A percentile compares a stretch with the other conserved stretches of the same genome.
Evolutionary conservation across 257 asterid genomes (phyloP).

Genomic region (Dorcoceras hygrometricum): DNA sequence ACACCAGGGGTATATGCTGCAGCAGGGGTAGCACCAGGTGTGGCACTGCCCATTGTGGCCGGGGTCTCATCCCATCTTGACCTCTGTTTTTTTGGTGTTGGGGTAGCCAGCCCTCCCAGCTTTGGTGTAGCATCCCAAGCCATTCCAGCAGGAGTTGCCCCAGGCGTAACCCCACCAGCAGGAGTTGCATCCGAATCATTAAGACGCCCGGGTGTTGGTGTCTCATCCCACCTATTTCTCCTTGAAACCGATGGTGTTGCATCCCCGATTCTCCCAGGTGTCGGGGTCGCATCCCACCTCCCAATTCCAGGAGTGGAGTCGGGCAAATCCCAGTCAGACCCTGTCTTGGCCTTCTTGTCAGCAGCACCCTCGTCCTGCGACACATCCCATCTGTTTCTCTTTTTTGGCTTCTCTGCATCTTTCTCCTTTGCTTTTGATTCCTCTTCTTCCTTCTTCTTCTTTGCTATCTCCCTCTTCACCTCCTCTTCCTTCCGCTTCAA

Average conservation of each 20-base stretch:
- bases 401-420: conserved; percentile 69
- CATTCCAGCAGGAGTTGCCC: conserved; percentile 59
- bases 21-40: conserved; percentile 89
- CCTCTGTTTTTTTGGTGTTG: conserved; percentile 91
- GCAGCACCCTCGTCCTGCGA: conserved; percentile 65
- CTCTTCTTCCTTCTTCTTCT: conserved; percentile 77
- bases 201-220: conserved; percentile 83
- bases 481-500: conserved; percentile 80
- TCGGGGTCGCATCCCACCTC: conserved; percentile 97
- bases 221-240: conserved; percentile 93
- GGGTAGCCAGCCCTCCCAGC: conserved; percentile 53
- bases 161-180: conserved; percentile 48
- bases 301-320: conserved; percentile 90
- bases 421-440: conserved; percentile 36
- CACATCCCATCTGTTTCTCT: conserved; percentile 94
- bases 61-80: conserved; percentile 99
- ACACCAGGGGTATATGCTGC: conserved; percentile 83
- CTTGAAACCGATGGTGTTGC: conserved; percentile 74
- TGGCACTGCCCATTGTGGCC: conserved; percentile 90
- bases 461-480: conserved; percentile 66
- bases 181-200: conserved; percentile 62
- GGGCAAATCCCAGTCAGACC: conserved; percentile 88
- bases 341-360: conserved; percentile 58
- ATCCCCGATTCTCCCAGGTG: conserved; percentile 89
- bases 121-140: conserved; percentile 58